Evolutionary conservation across 305 asterid genomes (phyloP).

Genomic region (Stenogyne calaminthoides): DNA sequence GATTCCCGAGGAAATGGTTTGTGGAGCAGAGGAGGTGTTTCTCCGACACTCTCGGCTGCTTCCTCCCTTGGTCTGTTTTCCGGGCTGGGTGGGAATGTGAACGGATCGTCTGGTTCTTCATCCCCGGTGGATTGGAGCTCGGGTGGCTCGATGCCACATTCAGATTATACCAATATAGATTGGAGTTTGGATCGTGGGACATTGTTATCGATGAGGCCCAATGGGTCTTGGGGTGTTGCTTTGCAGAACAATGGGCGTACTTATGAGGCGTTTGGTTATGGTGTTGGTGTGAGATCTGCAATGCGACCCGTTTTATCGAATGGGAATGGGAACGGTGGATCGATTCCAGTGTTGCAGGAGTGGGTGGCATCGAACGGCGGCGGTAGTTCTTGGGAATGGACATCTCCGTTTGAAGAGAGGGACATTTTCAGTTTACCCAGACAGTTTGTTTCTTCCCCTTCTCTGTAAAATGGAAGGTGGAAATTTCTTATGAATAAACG

Average conservation of each 20-base stretch:
- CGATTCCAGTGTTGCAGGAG: constrained; percentile 42
- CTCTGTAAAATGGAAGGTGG: constrained; percentile 47
- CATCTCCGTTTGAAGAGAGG: constrained; percentile 83
- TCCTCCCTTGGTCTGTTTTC: constrained; percentile 80
- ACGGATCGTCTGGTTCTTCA: constrained; percentile 13
- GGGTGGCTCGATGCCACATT: constrained; percentile 55
- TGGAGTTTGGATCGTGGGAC: constrained; percentile 80
- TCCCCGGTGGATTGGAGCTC: constrained; percentile 67
- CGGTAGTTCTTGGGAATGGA: constrained; percentile 68
- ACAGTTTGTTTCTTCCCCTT: constrained; percentile 77
- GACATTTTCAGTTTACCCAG: constrained; percentile 79
- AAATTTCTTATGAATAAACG: constrained; percentile 30
- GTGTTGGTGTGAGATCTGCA: constrained; percentile 37
- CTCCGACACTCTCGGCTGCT: constrained; percentile 58
- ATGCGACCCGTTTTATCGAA: constrained; percentile 43
- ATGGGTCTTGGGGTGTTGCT: constrained; percentile 44
- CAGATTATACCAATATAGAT: constrained; percentile 70
- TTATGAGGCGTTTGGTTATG: constrained; percentile 48
- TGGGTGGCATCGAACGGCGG: constrained; percentile 38
- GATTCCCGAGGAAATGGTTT: constrained; percentile 45
- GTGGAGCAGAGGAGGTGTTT: constrained; percentile 44
- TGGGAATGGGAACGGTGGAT: constrained; percentile 32
- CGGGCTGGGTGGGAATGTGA: constrained; percentile 45
- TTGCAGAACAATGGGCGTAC: constrained; percentile 38
- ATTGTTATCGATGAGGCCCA: constrained; percentile 40